Percentiles rank a stretch among this genome's conserved stretches.
Conservation (phyloP, 768 basidiomycete species). For the Serendipita vermifera region DNA sequence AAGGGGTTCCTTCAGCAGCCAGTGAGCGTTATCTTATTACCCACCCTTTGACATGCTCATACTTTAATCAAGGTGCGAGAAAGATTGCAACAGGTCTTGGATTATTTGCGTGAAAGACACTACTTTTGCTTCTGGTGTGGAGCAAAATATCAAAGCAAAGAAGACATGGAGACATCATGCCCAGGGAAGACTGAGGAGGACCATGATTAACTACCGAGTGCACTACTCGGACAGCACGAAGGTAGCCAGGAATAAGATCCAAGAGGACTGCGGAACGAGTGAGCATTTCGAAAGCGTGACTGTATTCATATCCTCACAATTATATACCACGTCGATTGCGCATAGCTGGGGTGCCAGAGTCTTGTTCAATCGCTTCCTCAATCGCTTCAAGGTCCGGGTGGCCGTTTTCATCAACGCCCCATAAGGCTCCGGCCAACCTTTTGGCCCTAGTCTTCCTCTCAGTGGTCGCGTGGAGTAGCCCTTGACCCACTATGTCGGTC, state of each 20-base stretch:
- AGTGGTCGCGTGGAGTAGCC: neutral
- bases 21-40: constrained; percentile 26
- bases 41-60: neutral
- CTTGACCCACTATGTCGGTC: neutral
- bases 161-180: constrained; percentile 51
- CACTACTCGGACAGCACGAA: too few species aligned
- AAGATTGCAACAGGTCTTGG: constrained; percentile 50
- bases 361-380: neutral
- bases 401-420: constrained; percentile 5
- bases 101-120: constrained; percentile 60
- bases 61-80: constrained; percentile 47
- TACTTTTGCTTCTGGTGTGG: constrained; percentile 87
- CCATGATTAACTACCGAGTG: constrained; percentile 75
- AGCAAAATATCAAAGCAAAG: constrained; percentile 47
- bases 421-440: neutral
- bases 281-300: neutral
- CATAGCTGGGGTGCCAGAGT: too few species aligned
- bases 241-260: too few species aligned
- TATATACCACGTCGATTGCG: too few species aligned
- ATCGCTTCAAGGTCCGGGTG: constrained; percentile 5
- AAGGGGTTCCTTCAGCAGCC: constrained; percentile 52
- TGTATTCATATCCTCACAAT: too few species aligned
- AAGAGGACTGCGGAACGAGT: neutral
- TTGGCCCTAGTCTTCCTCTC: neutral
- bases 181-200: constrained; percentile 66